Percentiles rank a stretch among this genome's conserved stretches.
Evolutionary conservation across 169 alveolate genomes (phyloP).

Genomic region (Eimeria praecox): DNA sequence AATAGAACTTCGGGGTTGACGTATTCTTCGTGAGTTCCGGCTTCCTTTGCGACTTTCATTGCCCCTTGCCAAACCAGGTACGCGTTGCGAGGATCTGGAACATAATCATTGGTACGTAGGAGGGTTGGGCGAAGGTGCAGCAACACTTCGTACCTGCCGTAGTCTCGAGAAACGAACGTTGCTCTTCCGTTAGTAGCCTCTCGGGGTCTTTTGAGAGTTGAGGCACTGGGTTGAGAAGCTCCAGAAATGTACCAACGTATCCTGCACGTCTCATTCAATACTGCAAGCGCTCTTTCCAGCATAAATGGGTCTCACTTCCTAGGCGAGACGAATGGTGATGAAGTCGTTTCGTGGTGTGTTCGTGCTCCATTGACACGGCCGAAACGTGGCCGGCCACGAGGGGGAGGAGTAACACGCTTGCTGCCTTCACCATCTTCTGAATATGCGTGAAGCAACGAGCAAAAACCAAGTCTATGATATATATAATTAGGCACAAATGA

Average conservation of each 20-base stretch:
- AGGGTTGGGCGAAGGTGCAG: neutral
- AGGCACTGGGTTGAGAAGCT: constrained; percentile 70
- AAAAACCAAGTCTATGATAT: neutral
- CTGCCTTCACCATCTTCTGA: constrained; percentile 66
- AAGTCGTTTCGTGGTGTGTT: constrained; percentile 69
- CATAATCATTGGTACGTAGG: neutral
- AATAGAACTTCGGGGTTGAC: constrained; percentile 57
- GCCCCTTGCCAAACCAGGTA: constrained; percentile 81
- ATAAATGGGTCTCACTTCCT: neutral
- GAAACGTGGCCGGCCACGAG: constrained; percentile 76
- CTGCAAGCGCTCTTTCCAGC: neutral
- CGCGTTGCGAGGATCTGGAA: constrained; percentile 77
- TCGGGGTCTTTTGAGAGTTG: constrained; percentile 69
- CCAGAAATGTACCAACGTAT: constrained; percentile 70
- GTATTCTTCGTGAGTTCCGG: constrained; percentile 70
- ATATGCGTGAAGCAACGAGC: constrained; percentile 12
- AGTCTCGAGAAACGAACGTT: constrained; percentile 56
- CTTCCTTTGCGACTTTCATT: constrained; percentile 78
- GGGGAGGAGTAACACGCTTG: constrained; percentile 64
- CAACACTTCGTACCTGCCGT: neutral
- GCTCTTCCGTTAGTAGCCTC: constrained; percentile 71
- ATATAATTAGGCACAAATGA: constrained; percentile 40
- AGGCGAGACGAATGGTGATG: constrained; percentile 71
- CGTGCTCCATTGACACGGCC: constrained; percentile 77
- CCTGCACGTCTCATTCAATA: neutral